Base-by-base conservation (phyloP, 2,329 filamentous ascomycete genomes). In the Beauveria sp. region DNA sequence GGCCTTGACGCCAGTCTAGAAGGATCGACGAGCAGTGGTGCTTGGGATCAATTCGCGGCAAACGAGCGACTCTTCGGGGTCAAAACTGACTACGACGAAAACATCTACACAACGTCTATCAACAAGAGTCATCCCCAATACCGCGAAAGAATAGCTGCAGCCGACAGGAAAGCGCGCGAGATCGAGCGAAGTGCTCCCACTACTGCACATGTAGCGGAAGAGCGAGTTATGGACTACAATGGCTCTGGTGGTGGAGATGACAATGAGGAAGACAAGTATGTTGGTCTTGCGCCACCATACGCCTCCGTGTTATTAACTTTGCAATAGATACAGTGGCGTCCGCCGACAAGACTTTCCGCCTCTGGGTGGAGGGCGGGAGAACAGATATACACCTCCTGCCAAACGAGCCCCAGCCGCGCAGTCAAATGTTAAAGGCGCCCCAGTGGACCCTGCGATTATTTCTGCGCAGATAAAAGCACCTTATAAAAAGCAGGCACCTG, bases 31-130 rank as follows among this genome's bases (percentile, higher is more conserved):
- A 74, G 71, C 57, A 69, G 74, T 18, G 78, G 76, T 7, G 78
- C 76, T 10, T 99, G 94, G 94, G 93, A 99, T 72, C 94, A 99
- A 73, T 99, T 99, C 70, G 89, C 90, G 62, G 87, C 84, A 64
- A 97, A 97, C 70, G 90, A 96, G 75, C 83, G 86, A 61, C 84
- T 91, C 34, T 97, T 96, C 70, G 94, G 94, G 41, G 77, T 96
- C 44, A 91, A 86, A 74, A 94, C 89, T 57, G 91, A 92, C 68
- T 99, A 97, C 71, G 87, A 97, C 70, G 94, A 97, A 75, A 92
- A 90, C 67, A 85, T 94, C 48, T 99, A 99, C 76, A 99, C 94
- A 1, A 99, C 94, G 10, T 78, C 84, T 46, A 96, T 99, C 70
- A 86, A 99, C 74, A 91, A 87, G 69, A 89, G 76, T 64, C 87